Conservation (phyloP, 331 rosid genomes). For the Pyracantha coccinea region DNA sequence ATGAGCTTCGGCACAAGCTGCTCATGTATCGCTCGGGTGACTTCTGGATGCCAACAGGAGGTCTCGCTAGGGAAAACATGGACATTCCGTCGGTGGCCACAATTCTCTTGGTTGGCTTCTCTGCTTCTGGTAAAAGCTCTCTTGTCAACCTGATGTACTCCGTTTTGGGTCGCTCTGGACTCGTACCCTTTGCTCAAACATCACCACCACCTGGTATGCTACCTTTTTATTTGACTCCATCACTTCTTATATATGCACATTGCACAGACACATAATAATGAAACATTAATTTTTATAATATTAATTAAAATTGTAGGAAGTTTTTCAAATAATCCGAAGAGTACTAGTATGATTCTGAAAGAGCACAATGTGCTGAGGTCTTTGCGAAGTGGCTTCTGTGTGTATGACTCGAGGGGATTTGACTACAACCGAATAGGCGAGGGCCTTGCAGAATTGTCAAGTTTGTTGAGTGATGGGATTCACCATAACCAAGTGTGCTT, state of each 20-base stretch:
- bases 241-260: neutral
- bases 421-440: neutral
- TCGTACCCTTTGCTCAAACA: conserved; percentile 32
- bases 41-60: conserved; percentile 39
- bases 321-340: neutral
- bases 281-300: too few relatives aligned
- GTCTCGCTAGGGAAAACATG: conserved; percentile 24
- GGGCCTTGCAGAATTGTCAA: conserved; percentile 9
- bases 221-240: neutral
- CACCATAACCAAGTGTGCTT: conserved; percentile 34
- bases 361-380: conserved; percentile 42
- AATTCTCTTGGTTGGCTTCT: conserved; percentile 32
- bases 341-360: conserved; percentile 20
- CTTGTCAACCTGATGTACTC: conserved; percentile 37
- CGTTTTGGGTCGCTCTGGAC: conserved; percentile 41
- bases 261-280: too few relatives aligned
- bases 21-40: conserved; percentile 27
- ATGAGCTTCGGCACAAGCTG: conserved; percentile 34
- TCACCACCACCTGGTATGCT: neutral
- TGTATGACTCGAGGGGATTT: conserved; percentile 35
- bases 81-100: conserved; percentile 30
- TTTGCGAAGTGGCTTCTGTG: conserved; percentile 30
- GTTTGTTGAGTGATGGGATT: conserved; percentile 33
- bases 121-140: conserved; percentile 38
- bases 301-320: conserved; percentile 10